These are phyloP conservation scores for Cucumis variabilis DNA, from an alignment of 331 rosid species.

Conservation along the genomic window DNA sequence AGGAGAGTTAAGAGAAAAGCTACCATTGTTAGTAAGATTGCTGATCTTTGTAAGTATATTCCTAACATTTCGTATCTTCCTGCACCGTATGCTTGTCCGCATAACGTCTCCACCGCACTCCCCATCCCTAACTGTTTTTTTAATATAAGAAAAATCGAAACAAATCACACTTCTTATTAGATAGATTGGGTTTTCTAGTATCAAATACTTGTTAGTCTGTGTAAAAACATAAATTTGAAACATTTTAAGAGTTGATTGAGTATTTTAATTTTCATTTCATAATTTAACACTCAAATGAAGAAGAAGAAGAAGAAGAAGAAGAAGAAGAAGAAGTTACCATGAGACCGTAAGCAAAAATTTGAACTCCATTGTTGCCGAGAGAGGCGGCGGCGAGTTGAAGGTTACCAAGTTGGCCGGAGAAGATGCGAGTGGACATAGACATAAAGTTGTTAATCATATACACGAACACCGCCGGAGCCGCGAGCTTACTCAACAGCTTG, in stretches of 20 bases:
- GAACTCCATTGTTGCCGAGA: conserved; percentile 80
- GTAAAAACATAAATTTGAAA: too few relatives aligned
- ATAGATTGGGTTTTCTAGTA: too few relatives aligned
- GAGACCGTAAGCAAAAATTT: conserved; percentile 74
- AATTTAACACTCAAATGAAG: too few relatives aligned
- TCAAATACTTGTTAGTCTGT: too few relatives aligned
- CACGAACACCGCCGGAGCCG: conserved; percentile 71
- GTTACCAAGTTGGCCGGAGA: conserved; percentile 86
- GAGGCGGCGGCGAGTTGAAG: conserved; percentile 74
- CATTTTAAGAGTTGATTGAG: background rate
- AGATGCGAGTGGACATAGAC: conserved; percentile 61
- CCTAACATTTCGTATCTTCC: conserved; percentile 58
- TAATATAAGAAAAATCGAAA: too few relatives aligned
- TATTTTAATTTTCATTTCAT: too few relatives aligned
- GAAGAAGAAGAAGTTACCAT: conserved; percentile 45
- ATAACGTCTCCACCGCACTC: conserved; percentile 70
- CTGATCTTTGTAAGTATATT: conserved; percentile 57
- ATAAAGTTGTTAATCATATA: conserved; percentile 65
- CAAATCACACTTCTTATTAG: too few relatives aligned
- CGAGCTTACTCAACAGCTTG: conserved; percentile 49
- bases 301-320: too few relatives aligned
- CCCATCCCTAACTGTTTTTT: conserved; percentile 54
- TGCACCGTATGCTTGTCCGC: conserved; percentile 77
- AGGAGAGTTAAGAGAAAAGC: conserved; percentile 41
- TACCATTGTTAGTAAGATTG: conserved; percentile 42